Percentiles rank a stretch among this genome's conserved stretches.
phyloP scores from a whole-genome alignment of 2,329 filamentous ascomycete species.

The Xylariaceae sp. region DNA sequence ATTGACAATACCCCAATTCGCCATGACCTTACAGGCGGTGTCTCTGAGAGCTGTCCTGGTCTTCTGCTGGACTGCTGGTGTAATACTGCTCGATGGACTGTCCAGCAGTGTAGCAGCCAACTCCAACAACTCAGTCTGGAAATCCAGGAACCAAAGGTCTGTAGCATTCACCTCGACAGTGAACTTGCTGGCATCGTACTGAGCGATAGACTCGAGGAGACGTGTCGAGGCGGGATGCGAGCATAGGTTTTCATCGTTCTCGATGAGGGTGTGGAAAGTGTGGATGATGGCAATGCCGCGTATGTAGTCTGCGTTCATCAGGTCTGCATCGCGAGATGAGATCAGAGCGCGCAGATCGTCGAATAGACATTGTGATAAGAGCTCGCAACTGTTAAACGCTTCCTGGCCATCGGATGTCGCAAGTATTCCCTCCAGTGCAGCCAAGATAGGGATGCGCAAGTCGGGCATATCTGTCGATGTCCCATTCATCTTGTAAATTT shows the following conservation, averaged over 20 bases:
- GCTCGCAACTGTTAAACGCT: constrained; percentile 12
- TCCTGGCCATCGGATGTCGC: constrained; percentile 40
- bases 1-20: constrained; percentile 6
- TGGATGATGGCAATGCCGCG: constrained; percentile 17
- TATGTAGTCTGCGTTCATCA: constrained; percentile 14
- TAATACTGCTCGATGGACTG: neutral
- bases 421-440: constrained; percentile 55
- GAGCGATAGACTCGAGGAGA: constrained; percentile 10
- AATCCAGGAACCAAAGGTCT: constrained; percentile 7
- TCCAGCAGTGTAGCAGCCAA: constrained; percentile 4
- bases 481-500: constrained; percentile 45
- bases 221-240: neutral
- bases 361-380: constrained; percentile 10
- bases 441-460: constrained; percentile 52
- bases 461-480: constrained; percentile 36
- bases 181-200: neutral
- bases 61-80: constrained; percentile 1
- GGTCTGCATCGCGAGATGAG: neutral
- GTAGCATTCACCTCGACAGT: neutral
- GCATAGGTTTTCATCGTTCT: constrained; percentile 6
- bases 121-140: constrained; percentile 15
- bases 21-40: neutral
- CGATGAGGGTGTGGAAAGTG: constrained; percentile 11
- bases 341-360: constrained; percentile 16
- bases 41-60: constrained; percentile 4